phyloP scores from a whole-genome alignment of 345 rosid species.

The Citrus unshiu region DNA sequence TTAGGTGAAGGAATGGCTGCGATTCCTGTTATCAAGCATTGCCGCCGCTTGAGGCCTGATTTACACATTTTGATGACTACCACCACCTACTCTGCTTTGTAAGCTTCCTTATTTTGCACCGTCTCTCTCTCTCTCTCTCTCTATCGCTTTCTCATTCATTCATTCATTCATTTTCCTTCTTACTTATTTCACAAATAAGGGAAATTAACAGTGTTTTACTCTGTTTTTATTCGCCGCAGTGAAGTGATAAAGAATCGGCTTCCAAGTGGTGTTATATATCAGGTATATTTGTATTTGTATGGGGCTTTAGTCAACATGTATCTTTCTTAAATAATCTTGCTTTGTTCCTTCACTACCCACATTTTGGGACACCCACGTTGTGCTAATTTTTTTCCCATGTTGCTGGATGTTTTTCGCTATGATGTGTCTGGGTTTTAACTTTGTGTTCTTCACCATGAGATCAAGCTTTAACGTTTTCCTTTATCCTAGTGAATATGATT shows the following conservation, averaged over 20 bases:
- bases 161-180: too few species aligned
- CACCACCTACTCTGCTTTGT: conserved; percentile 71
- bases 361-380: not conserved
- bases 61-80: conserved; percentile 75
- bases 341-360: not conserved
- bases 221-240: conserved; percentile 33
- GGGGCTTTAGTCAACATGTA: not conserved
- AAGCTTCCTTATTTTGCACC: not conserved
- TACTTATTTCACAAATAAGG: not conserved
- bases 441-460: too few species aligned
- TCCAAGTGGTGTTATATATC: conserved; percentile 62
- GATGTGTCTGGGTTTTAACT: not conserved
- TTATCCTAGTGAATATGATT: not conserved
- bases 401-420: not conserved
- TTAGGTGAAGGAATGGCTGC: conserved; percentile 98
- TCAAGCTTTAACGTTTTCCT: not conserved
- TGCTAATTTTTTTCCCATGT: not conserved
- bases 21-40: conserved; percentile 69
- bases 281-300: conserved; percentile 38
- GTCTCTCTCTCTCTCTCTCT: too few species aligned
- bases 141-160: too few species aligned
- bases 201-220: not conserved
- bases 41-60: conserved; percentile 49
- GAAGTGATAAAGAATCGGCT: conserved; percentile 73
- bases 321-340: not conserved